Evolutionary conservation across 75 land plant genomes (phyloP).

Genomic region (Pinus albicaulis): DNA sequence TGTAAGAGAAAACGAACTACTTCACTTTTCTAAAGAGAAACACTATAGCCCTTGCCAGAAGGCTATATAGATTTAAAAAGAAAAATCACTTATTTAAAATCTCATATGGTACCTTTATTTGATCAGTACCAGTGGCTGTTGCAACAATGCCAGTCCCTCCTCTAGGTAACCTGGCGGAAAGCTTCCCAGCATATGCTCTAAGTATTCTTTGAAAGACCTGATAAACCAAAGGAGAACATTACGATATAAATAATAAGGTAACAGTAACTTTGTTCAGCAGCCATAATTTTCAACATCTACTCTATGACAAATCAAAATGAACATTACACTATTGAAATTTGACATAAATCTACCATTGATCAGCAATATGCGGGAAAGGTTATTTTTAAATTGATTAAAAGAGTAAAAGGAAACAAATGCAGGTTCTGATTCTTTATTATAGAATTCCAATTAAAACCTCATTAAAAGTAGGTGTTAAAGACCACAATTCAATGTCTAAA

Average conservation of each 20-base stretch:
- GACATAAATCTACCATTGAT: not conserved
- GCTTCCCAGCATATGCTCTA: constrained; percentile 86
- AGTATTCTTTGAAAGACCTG: constrained; percentile 96
- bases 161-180: constrained; percentile 75
- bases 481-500: not conserved
- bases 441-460: not conserved
- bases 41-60: not conserved
- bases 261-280: not conserved
- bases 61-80: not conserved
- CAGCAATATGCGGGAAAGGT: too few relatives aligned
- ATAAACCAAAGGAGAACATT: not conserved
- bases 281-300: not conserved
- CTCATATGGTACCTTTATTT: constrained; percentile 62
- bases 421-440: not conserved
- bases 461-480: not conserved
- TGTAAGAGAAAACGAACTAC: not conserved
- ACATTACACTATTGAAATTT: not conserved
- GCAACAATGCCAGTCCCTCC: constrained; percentile 96
- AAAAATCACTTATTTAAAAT: not conserved
- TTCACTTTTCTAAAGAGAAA: not conserved
- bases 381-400: too few relatives aligned
- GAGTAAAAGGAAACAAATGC: not conserved
- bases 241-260: not conserved
- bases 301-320: not conserved
- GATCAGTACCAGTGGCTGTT: constrained; percentile 95